A percentile compares a stretch with the other conserved stretches of the same genome.
phyloP scores from a whole-genome alignment of 2,329 filamentous ascomycete genomes.

The Penicillium glabrum region DNA sequence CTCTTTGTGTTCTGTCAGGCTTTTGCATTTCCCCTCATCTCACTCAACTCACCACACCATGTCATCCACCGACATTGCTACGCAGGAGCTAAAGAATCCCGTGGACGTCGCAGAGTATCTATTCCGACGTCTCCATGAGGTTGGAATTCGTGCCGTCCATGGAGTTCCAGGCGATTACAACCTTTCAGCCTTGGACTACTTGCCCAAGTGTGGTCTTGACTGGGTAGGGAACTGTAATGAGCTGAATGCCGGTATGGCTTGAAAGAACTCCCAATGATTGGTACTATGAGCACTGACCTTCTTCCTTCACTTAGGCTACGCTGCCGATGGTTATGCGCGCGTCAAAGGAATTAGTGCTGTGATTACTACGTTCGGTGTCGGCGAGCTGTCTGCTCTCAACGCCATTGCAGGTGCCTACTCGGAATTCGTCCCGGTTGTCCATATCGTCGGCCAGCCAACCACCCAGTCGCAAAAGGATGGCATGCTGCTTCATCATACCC shows the following conservation, averaged over 20 bases:
- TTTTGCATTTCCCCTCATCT: background rate
- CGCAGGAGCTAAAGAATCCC: constrained; percentile 44
- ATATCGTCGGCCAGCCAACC: constrained; percentile 58
- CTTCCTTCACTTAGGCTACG: constrained; percentile 56
- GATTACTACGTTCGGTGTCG: constrained; percentile 75
- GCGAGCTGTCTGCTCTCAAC: constrained; percentile 66
- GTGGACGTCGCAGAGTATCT: constrained; percentile 51
- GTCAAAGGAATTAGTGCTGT: constrained; percentile 69
- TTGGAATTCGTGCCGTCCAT: constrained; percentile 51
- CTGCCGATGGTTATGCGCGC: constrained; percentile 76
- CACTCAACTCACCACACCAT: constrained; percentile 8
- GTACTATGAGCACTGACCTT: background rate
- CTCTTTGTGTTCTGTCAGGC: background rate
- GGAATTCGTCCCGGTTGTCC: constrained; percentile 68
- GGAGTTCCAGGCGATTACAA: constrained; percentile 67
- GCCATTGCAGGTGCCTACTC: constrained; percentile 73
- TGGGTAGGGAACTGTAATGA: constrained; percentile 66
- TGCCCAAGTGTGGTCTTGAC: constrained; percentile 53
- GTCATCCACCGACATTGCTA: constrained; percentile 44
- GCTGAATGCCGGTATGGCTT: constrained; percentile 54
- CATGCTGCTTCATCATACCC: constrained; percentile 63
- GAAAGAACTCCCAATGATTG: background rate
- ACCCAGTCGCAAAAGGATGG: constrained; percentile 49
- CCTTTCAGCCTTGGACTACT: constrained; percentile 59
- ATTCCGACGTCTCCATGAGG: constrained; percentile 49